phyloP scores from a whole-genome alignment of 1,284 basidiomycete species.

The Cystobasidium pallidum region DNA sequence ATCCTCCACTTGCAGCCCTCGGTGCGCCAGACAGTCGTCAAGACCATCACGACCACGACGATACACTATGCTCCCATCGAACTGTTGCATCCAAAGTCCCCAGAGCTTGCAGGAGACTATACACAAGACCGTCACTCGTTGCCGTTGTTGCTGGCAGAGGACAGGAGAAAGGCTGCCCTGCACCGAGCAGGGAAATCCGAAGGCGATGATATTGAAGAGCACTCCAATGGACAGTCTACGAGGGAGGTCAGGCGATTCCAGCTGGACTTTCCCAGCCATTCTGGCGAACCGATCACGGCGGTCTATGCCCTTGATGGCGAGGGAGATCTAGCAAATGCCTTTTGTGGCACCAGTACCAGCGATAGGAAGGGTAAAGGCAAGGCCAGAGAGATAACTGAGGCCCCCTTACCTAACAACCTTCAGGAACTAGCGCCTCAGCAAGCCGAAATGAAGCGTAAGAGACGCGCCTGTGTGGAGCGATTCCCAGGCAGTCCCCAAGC shows the following conservation, averaged over 20 bases:
- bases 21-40: conserved; percentile 49
- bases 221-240: neutral
- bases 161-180: neutral
- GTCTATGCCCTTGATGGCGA: conserved; percentile 19
- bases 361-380: conserved; percentile 33
- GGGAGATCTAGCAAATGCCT: neutral
- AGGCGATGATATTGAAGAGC: neutral
- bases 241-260: conserved; percentile 2
- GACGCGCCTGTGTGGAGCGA: neutral
- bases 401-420: too few relatives aligned
- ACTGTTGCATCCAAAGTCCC: conserved; percentile 46
- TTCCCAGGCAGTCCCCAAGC: neutral
- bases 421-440: neutral
- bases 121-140: conserved; percentile 41
- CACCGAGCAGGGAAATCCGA: neutral
- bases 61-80: conserved; percentile 53
- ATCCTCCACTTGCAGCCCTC: conserved; percentile 50
- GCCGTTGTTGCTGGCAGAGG: conserved; percentile 15
- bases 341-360: neutral
- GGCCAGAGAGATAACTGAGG: neutral
- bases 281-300: conserved; percentile 20
- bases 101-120: conserved; percentile 34
- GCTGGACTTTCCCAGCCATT: neutral
- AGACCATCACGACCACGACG: conserved; percentile 53
- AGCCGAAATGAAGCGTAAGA: conserved; percentile 13